Evolutionary conservation across 148 eudicot species (phyloP), one percentile per base, ranked within the genome.

Genomic region (Amaranthus palmeri): DNA sequence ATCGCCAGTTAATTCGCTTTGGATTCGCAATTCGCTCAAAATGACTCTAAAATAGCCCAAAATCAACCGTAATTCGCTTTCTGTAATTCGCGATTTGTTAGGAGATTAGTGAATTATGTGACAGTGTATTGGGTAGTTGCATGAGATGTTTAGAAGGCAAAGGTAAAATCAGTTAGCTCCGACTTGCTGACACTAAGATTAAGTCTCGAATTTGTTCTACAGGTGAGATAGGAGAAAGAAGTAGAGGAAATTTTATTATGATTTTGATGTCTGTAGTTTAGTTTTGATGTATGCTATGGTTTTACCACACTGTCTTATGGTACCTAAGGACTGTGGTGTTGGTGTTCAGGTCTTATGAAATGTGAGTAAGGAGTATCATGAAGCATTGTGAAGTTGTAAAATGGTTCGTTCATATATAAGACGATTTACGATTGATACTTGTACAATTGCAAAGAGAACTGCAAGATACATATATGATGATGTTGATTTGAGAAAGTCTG

Each of bases 301-400:
- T 58, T 17, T 17, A 17, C 42, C 43, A 58, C 43, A 58, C 42
- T 58, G 43, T 58, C 43, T 17, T 15, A 8, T 57, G 8, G 7
- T 57, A 55, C 58, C 58, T 55, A 55, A 25, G 36, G 36, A 25
- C 36, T 15, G 59, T n/a, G 59, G 4, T 57, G 61, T 36, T 17
- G 6, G 3, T 55, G 61, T 17, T 25, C 4, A 57, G 61, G 2
- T 7, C 36, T 55, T 8, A 18, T 57, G 12, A 41, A 17, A 57
- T 57, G 61, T 57, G 61, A 41, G 11, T 57, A 57, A 25, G 61
- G 42, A 57, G 61, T 57, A 57, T 57, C 14, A 25, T 17, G 60
- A 10, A 53, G 10, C 13, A 7, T 53, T 25, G 10, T 11, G 13
- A 53, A 56, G 60, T 17, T 56, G 60, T n/a, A 56, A n/a, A 56